These are phyloP conservation scores for Komagataella kurtzmanii DNA, from an alignment of 805 yeast genomes.

Conservation along the genomic window DNA sequence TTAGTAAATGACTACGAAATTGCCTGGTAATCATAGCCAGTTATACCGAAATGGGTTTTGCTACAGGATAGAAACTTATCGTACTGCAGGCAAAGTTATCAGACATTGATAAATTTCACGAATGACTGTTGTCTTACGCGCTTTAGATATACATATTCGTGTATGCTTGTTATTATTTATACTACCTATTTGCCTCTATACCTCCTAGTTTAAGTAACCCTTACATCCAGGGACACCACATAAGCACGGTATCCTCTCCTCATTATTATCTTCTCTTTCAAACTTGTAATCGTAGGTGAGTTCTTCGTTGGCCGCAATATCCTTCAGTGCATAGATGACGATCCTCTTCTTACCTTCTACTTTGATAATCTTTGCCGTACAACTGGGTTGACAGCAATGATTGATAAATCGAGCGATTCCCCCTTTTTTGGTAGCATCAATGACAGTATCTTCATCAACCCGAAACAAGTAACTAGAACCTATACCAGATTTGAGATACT, in stretches of 20 bases:
- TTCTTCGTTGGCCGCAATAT: constrained; percentile 81
- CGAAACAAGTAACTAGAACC: constrained; percentile 91
- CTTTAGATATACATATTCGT: background rate
- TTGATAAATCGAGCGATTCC: constrained; percentile 95
- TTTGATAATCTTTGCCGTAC: constrained; percentile 91
- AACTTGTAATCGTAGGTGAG: constrained; percentile 93
- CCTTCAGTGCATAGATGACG: constrained; percentile 86
- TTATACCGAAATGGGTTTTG: too few species aligned
- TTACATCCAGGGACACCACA: constrained; percentile 96
- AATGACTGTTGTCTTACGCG: background rate
- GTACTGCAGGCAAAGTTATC: background rate
- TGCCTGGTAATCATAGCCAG: background rate
- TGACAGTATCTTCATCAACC: constrained; percentile 86
- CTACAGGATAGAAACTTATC: too few species aligned
- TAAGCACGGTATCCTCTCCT: constrained; percentile 76
- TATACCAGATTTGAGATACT: constrained; percentile 79
- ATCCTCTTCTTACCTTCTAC: constrained; percentile 90
- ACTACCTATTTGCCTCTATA: background rate
- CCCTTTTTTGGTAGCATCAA: constrained; percentile 95
- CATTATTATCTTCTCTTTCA: constrained; percentile 81
- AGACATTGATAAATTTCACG: background rate
- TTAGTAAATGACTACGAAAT: background rate
- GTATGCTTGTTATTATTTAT: background rate
- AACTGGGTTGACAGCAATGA: constrained; percentile 95
- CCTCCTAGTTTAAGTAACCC: constrained; percentile 62